phyloP scores from a whole-genome alignment of 2,329 filamentous ascomycete genomes.

The Fusarium nisikadoi region DNA sequence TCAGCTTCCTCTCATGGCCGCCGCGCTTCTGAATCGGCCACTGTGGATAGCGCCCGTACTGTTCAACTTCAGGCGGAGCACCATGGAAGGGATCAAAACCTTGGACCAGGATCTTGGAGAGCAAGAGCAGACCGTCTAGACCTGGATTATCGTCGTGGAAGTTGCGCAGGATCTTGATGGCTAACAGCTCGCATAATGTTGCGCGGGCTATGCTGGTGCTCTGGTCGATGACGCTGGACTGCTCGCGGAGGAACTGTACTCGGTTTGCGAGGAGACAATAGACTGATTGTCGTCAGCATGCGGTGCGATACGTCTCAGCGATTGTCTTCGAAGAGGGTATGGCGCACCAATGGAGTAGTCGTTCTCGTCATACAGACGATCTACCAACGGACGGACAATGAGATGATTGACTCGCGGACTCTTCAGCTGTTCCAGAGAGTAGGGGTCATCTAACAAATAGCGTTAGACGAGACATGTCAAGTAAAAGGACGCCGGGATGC shows the following conservation, averaged over 20 bases:
- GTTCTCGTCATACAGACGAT: conserved; percentile 1
- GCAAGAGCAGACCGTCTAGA: conserved; percentile 67
- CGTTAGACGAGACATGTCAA: not conserved
- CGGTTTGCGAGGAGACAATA: conserved; percentile 79
- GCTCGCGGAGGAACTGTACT: conserved; percentile 74
- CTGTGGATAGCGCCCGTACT: conserved; percentile 54
- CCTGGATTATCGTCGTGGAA: conserved; percentile 74
- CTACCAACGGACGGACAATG: conserved; percentile 6
- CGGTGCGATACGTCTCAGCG: not conserved
- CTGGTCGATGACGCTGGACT: conserved; percentile 71
- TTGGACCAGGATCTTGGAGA: conserved; percentile 74
- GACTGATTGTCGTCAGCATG: conserved; percentile 52
- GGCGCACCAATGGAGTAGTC: not conserved
- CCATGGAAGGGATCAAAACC: conserved; percentile 77
- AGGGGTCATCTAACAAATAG: not conserved
- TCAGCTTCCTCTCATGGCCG: conserved; percentile 64
- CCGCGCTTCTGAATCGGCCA: conserved; percentile 54
- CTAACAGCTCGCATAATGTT: conserved; percentile 73
- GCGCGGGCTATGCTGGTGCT: conserved; percentile 74
- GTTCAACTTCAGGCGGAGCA: conserved; percentile 66
- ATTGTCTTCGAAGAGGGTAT: not conserved
- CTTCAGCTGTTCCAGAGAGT: conserved; percentile 8
- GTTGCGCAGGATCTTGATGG: conserved; percentile 70
- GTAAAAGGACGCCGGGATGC: too few relatives aligned
- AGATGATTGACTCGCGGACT: conserved; percentile 7